Evolutionary conservation across 441 rosid genomes (phyloP).

Genomic region (Adansonia madagascariensis): DNA sequence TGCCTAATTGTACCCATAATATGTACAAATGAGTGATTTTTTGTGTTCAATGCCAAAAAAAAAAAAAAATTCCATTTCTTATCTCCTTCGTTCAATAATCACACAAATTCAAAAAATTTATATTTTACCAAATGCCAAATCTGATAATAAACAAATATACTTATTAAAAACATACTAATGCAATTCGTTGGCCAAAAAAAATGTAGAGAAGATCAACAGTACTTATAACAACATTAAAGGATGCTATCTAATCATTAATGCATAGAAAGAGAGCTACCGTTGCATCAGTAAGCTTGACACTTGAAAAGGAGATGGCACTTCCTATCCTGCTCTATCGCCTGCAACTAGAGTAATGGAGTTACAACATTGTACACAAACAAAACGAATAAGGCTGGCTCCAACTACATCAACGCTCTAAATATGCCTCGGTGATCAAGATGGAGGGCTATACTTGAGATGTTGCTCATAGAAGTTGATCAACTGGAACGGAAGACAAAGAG

Average conservation of each 20-base stretch:
- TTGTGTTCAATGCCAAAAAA: no score
- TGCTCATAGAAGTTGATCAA: conserved; percentile 92
- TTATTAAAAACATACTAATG: no score
- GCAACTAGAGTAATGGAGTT: neutral
- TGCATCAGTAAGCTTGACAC: neutral
- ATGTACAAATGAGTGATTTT: no score
- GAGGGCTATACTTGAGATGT: conserved; percentile 34
- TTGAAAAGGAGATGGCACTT: neutral
- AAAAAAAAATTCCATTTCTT: no score
- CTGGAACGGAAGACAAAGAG: conserved; percentile 44
- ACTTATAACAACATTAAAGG: neutral
- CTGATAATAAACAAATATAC: no score
- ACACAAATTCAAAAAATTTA: no score
- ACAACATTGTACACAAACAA: conserved; percentile 4
- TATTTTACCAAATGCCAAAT: no score
- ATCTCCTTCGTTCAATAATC: no score
- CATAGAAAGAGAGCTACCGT: neutral
- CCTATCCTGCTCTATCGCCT: conserved; percentile 1
- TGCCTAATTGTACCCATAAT: no score
- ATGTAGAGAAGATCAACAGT: neutral
- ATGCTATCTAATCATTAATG: neutral
- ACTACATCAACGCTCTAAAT: neutral
- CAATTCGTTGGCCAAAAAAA: no score
- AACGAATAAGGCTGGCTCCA: neutral
- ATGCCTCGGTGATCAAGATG: conserved; percentile 41